These are phyloP conservation scores for Medicago truncatula DNA, from an alignment of 306 rosid species.

Conservation along the genomic window MtrunA17r5.0-ANR NC_053049.1:7027501-7028000, in stretches of 20 bases:
- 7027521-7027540: too few relatives aligned
- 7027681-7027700: neutral
- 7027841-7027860: slow-evolving; percentile 39
- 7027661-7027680: slow-evolving; percentile 38
- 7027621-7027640: slow-evolving; percentile 20
- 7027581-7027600: neutral
- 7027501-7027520: too few relatives aligned
- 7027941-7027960: neutral
- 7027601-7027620: neutral
- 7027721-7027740: slow-evolving; percentile 20
- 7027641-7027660: slow-evolving; percentile 31
- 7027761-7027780: slow-evolving; percentile 28
- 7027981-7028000: slow-evolving; percentile 24
- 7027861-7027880: slow-evolving; percentile 35
- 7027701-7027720: slow-evolving; percentile 1
- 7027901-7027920: slow-evolving; percentile 25
- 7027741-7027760: slow-evolving; percentile 36
- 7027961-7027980: slow-evolving; percentile 3
- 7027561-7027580: neutral
- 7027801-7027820: slow-evolving; percentile 25
- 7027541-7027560: too few relatives aligned
- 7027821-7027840: slow-evolving; percentile 34
- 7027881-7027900: slow-evolving; percentile 23
- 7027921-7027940: slow-evolving; percentile 12
- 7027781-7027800: slow-evolving; percentile 29